A percentile compares a stretch with the other conserved stretches of the same genome.
Evolutionary conservation across 1,139 yeast species (phyloP).

Genomic region (Yamadazyma trypodendri): DNA sequence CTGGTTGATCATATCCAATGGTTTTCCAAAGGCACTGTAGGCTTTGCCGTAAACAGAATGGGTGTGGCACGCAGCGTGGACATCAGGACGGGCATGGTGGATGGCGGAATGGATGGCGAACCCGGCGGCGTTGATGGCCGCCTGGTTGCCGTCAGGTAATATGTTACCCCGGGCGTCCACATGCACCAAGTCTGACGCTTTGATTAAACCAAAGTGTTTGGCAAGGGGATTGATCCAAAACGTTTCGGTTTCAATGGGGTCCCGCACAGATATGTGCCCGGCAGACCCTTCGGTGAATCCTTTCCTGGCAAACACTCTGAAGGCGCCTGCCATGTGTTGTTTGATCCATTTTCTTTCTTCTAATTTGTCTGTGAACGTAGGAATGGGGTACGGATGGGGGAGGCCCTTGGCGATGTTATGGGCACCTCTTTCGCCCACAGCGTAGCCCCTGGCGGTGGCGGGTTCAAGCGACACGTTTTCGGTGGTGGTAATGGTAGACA

Average conservation of each 20-base stretch:
- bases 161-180: conserved; percentile 72
- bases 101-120: conserved; percentile 77
- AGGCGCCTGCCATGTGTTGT: conserved; percentile 82
- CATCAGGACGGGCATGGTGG: conserved; percentile 76
- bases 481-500: conserved; percentile 1
- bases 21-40: conserved; percentile 67
- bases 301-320: conserved; percentile 71
- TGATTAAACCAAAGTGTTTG: conserved; percentile 65
- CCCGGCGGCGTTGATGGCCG: conserved; percentile 76
- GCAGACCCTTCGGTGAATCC: conserved; percentile 78
- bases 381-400: conserved; percentile 48
- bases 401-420: conserved; percentile 53
- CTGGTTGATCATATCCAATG: conserved; percentile 77
- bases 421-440: conserved; percentile 61
- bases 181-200: conserved; percentile 73
- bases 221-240: conserved; percentile 83
- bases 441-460: conserved; percentile 50
- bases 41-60: conserved; percentile 78
- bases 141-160: conserved; percentile 61
- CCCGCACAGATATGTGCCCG: conserved; percentile 79
- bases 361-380: conserved; percentile 48
- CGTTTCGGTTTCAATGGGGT: conserved; percentile 67
- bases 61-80: conserved; percentile 79
- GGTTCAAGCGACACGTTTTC: conserved; percentile 9
- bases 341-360: conserved; percentile 61